Evolutionary conservation across 169 alveolate species (phyloP).

Genomic region (Cryptosporidium sp.): DNA sequence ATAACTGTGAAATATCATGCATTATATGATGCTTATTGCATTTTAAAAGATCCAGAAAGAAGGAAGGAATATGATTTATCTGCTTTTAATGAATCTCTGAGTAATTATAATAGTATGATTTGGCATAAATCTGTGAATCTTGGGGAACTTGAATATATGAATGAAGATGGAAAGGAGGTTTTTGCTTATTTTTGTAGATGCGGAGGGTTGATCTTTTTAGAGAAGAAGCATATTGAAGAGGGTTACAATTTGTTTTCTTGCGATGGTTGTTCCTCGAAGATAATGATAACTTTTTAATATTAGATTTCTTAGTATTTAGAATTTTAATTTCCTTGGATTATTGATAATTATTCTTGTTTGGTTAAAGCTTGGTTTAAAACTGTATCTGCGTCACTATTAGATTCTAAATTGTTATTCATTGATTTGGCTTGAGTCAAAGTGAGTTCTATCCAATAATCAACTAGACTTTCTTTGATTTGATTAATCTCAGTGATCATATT

Average conservation of each 20-base stretch:
- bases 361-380: neutral
- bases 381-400: constrained; percentile 15
- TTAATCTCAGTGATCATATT: constrained; percentile 24
- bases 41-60: constrained; percentile 48
- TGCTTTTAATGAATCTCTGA: constrained; percentile 14
- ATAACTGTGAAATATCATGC: constrained; percentile 55
- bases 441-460: constrained; percentile 70
- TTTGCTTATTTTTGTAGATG: constrained; percentile 47
- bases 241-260: constrained; percentile 67
- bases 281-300: constrained; percentile 38
- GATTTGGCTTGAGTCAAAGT: constrained; percentile 34
- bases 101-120: neutral
- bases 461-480: constrained; percentile 27
- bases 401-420: constrained; percentile 6
- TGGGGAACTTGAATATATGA: constrained; percentile 27
- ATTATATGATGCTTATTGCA: constrained; percentile 57
- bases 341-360: neutral
- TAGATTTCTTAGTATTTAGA: neutral
- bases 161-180: neutral
- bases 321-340: neutral
- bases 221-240: constrained; percentile 42
- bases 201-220: constrained; percentile 29
- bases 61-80: constrained; percentile 46
- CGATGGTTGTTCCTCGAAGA: constrained; percentile 44
- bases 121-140: constrained; percentile 51